Evolutionary conservation across 352 stramenopile genomes (phyloP).

Genomic region (Phytophthora tentaculata): DNA sequence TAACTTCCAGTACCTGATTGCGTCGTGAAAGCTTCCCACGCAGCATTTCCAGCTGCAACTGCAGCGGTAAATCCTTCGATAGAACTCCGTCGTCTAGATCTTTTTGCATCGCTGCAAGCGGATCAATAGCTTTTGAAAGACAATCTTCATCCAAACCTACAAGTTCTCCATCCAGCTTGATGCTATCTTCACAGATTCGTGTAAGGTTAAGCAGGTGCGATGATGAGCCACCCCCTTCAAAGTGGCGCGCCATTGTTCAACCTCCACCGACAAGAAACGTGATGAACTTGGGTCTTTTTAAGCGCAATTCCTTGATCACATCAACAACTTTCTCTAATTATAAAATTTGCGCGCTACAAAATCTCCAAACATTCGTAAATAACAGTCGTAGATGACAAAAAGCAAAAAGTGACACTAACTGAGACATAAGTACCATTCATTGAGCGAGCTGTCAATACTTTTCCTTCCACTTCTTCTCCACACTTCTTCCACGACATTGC

Average conservation of each 20-base stretch:
- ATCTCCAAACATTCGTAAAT: slow-evolving; percentile 1
- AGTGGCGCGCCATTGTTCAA: slow-evolving; percentile 22
- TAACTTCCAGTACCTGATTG: slow-evolving; percentile 78
- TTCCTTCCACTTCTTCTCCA: slow-evolving; percentile 17
- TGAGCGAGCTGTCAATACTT: slow-evolving; percentile 3
- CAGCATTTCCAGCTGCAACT: slow-evolving; percentile 70
- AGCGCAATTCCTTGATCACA: slow-evolving; percentile 5
- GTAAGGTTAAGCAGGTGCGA: slow-evolving; percentile 12
- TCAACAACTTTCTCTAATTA: slow-evolving; percentile 30
- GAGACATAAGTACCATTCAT: neutral
- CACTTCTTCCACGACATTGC: neutral
- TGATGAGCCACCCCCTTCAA: slow-evolving; percentile 8
- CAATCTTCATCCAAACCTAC: slow-evolving; percentile 14
- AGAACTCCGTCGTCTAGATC: slow-evolving; percentile 44
- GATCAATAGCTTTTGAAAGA: slow-evolving; percentile 12
- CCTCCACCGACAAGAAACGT: no score
- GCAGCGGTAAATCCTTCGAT: slow-evolving; percentile 39
- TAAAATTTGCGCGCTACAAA: slow-evolving; percentile 10
- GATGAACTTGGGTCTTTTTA: no score
- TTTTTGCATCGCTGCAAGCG: slow-evolving; percentile 12
- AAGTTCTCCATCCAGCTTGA: slow-evolving; percentile 1
- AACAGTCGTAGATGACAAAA: slow-evolving; percentile 9
- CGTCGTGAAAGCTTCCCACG: slow-evolving; percentile 68
- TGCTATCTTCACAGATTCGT: slow-evolving; percentile 22
- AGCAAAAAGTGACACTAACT: no score